phyloP scores from a whole-genome alignment of 331 rosid species.

The Pyrus hybrid region DNA sequence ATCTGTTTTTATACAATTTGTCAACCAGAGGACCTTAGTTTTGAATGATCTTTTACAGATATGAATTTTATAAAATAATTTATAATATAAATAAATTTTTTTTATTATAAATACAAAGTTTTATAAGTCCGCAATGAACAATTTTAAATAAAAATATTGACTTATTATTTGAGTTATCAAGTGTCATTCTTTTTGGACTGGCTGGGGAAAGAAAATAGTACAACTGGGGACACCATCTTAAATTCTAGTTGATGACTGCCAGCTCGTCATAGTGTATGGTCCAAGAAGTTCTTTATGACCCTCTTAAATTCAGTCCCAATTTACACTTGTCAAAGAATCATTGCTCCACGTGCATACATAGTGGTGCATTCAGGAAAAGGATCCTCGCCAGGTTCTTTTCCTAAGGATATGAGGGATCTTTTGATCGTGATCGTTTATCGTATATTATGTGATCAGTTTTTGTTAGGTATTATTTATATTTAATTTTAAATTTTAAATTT shows the following conservation, averaged over 20 bases:
- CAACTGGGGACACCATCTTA: slow-evolving; percentile 79
- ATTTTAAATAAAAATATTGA: slow-evolving; percentile 14
- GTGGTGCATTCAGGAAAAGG: background rate
- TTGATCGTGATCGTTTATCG: too few relatives aligned
- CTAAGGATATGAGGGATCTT: accelerated
- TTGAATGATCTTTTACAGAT: too few relatives aligned
- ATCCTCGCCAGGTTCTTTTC: too few relatives aligned
- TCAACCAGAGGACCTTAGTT: accelerated
- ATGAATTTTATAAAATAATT: too few relatives aligned
- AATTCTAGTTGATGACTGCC: slow-evolving; percentile 62
- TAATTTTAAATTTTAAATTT: too few relatives aligned
- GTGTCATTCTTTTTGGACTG: background rate
- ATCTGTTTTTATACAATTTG: too few relatives aligned
- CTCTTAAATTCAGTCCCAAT: slow-evolving; percentile 42
- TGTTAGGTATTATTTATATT: too few relatives aligned
- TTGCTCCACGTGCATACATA: slow-evolving; percentile 25
- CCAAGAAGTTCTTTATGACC: slow-evolving; percentile 65
- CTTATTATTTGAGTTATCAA: background rate
- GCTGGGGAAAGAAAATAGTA: slow-evolving; percentile 24
- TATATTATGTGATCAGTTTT: too few relatives aligned
- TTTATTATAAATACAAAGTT: too few relatives aligned
- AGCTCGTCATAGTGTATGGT: slow-evolving; percentile 70
- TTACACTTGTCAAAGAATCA: slow-evolving; percentile 45
- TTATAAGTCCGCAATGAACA: too few relatives aligned
- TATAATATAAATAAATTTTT: too few relatives aligned